Evolutionary conservation across 805 yeast genomes (phyloP).

Genomic region (Phaffomyces opuntiae): DNA sequence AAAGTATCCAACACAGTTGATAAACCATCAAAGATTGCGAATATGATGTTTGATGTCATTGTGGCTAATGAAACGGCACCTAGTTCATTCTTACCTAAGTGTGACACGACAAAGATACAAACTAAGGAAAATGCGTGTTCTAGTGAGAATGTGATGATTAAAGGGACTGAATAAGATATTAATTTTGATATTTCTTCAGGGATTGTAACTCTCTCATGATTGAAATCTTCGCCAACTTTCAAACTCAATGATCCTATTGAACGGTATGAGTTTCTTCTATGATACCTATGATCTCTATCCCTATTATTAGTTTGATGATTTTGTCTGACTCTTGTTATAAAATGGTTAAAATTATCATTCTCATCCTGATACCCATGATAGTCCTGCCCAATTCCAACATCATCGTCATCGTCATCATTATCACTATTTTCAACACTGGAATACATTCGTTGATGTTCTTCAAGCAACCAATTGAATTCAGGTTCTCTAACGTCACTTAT

Average conservation of each 20-base stretch:
- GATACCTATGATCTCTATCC: neutral
- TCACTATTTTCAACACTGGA: slow-evolving; percentile 23
- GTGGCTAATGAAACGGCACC: slow-evolving; percentile 82
- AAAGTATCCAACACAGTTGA: slow-evolving; percentile 78
- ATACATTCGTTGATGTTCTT: slow-evolving; percentile 33
- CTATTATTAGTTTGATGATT: slow-evolving; percentile 3
- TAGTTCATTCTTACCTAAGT: slow-evolving; percentile 67
- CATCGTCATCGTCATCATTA: slow-evolving; percentile 8
- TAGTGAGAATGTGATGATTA: slow-evolving; percentile 48
- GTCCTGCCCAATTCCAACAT: slow-evolving; percentile 5
- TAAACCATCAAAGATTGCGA: slow-evolving; percentile 75
- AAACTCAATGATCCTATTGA: slow-evolving; percentile 19
- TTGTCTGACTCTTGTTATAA: slow-evolving; percentile 20
- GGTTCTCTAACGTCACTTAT: slow-evolving; percentile 28
- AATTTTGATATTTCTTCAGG: slow-evolving; percentile 29
- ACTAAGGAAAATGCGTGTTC: slow-evolving; percentile 53
- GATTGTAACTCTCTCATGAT: slow-evolving; percentile 28
- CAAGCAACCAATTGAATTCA: slow-evolving; percentile 32
- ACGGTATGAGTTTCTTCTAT: slow-evolving; percentile 14
- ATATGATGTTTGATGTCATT: slow-evolving; percentile 77
- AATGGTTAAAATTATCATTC: slow-evolving; percentile 12
- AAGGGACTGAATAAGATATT: slow-evolving; percentile 43
- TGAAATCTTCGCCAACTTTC: slow-evolving; percentile 21
- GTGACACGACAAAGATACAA: slow-evolving; percentile 68
- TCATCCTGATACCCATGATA: slow-evolving; percentile 22